Base-by-base conservation (phyloP, 768 basidiomycete genomes). In the Leccinum ochraceum region DNA sequence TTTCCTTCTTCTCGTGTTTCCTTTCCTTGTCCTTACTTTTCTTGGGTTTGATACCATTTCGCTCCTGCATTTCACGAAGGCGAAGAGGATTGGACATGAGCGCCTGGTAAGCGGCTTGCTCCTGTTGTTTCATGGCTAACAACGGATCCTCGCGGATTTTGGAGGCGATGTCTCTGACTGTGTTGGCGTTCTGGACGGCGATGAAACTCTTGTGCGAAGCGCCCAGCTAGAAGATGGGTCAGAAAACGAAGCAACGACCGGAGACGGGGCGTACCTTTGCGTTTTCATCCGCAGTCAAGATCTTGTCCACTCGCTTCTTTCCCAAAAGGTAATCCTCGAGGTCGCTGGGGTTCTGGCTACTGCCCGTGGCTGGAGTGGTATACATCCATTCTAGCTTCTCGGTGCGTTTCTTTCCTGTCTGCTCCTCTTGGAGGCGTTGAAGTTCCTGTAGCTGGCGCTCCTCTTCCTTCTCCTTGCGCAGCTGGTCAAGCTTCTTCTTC, bases 351-450 rank as follows among this genome's bases (percentile, higher is more conserved):
- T 94, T 95, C 67, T 90, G 86, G 56, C 79, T 89, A 62, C 82
- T 88, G n/a, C 95, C 95, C 4, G 90, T 88, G 1, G 94, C 93
- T 4, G 97, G 97, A 2, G 96, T 97, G n/a, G 96, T 81, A 78
- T 98, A 99, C 94, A 99, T 96, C 97, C 97, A 99, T 73, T 99
- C 97, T 53, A 99, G 74, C 72, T 94, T 94, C 76, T 98, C 95
- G 55, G 89, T 86, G 64, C 92, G 80, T 77, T 95, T 97, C 80
- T 90, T 94, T 36, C 96, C 96, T 10, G 96, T 98, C 65, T 95
- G 87, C 66, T 92, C 92, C 73, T 96, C 95, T 74, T 98, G 96
- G 59, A 99, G 76, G 55, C 95, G 85, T 72, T 98, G 97, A 8
- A 99, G 85, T 67, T 99, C 97, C 66, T 96, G 95, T 2, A 99